These are phyloP conservation scores for Prunus salicina DNA, from an alignment of 306 rosid genomes.

Conservation along the genomic window DNA sequence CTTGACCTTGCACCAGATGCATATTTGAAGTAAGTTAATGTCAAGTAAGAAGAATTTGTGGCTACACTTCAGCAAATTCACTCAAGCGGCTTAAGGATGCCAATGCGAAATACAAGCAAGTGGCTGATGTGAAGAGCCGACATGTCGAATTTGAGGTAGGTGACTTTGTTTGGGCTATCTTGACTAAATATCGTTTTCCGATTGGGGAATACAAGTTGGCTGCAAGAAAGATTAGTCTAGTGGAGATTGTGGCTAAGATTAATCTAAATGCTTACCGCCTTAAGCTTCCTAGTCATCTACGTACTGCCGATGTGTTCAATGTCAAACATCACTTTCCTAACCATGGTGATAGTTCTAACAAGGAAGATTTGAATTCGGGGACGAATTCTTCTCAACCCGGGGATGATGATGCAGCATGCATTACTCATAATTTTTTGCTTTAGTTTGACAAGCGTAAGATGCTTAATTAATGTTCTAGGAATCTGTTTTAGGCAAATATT, in stretches of 20 bases:
- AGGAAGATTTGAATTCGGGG: too few species aligned
- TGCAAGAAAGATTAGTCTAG: background rate
- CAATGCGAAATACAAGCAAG: background rate
- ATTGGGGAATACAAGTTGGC: background rate
- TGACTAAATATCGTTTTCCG: background rate
- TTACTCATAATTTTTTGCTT: too few species aligned
- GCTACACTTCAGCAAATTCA: background rate
- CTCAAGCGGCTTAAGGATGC: background rate
- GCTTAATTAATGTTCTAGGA: too few species aligned
- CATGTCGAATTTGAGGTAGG: background rate
- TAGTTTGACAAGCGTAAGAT: too few species aligned
- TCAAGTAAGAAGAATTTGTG: background rate
- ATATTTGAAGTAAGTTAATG: background rate
- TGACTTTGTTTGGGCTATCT: background rate
- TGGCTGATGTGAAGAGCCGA: background rate
- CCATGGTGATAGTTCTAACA: too few species aligned
- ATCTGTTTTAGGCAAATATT: too few species aligned
- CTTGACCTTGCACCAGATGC: background rate
- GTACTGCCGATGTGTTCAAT: too few species aligned
- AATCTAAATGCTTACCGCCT: background rate
- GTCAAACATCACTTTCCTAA: too few species aligned
- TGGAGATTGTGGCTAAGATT: background rate
- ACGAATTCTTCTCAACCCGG: too few species aligned
- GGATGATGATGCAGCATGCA: too few species aligned
- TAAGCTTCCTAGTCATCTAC: too few species aligned